Evolutionary conservation across 2,329 filamentous ascomycete species (phyloP).

Genomic region (Sclerotinia subarctica): DNA sequence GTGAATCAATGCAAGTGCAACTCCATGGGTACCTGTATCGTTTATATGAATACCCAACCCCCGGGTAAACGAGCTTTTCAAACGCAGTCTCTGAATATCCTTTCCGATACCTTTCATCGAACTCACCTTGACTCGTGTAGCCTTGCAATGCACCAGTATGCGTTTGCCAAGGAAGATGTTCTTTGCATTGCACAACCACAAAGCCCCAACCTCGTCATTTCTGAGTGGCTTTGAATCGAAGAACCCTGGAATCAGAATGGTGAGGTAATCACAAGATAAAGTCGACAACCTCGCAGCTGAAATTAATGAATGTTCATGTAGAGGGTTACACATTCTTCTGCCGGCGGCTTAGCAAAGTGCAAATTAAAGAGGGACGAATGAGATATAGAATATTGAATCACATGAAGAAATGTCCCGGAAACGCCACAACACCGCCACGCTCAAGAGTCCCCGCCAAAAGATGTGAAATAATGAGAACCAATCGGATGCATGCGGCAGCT

Average conservation of each 20-base stretch:
- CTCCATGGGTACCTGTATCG: background rate
- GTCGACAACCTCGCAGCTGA: background rate
- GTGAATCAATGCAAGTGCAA: background rate
- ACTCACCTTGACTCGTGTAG: constrained; percentile 1
- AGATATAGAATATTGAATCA: background rate
- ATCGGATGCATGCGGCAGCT: background rate
- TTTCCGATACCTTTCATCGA: background rate
- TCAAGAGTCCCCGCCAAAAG: background rate
- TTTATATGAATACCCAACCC: background rate
- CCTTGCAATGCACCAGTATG: background rate
- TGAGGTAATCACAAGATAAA: background rate
- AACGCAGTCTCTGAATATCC: background rate
- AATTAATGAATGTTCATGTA: background rate
- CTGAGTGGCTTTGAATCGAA: background rate
- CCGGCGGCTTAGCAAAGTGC: constrained; percentile 11
- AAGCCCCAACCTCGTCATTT: constrained; percentile 11
- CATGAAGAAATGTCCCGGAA: background rate
- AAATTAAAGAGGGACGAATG: background rate
- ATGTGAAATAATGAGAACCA: background rate
- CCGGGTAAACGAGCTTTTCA: background rate
- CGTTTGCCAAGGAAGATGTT: background rate
- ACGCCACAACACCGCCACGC: background rate
- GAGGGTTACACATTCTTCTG: background rate
- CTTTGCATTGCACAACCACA: background rate
- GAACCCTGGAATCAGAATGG: background rate